Evolutionary conservation across 2,329 filamentous ascomycete species (phyloP).

Genomic region (Fusarium devonianum): DNA sequence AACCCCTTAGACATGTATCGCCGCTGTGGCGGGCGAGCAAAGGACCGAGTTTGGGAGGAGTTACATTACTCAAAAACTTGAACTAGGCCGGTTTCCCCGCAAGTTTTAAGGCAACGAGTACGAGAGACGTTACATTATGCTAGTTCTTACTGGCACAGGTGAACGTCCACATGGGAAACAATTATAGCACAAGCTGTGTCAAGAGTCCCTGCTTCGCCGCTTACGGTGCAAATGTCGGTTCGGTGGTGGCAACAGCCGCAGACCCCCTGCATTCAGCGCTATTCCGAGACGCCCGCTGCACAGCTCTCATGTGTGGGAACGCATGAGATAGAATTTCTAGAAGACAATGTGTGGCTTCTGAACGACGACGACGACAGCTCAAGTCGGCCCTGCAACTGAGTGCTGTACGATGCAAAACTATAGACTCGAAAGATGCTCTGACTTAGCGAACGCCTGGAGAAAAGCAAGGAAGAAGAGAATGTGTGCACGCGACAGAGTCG

Average conservation of each 20-base stretch:
- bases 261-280: not conserved
- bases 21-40: slow-evolving; percentile 16
- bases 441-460: not conserved
- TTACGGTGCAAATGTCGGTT: not conserved
- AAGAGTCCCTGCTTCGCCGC: slow-evolving; percentile 13
- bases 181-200: slow-evolving; percentile 12
- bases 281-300: slow-evolving; percentile 1
- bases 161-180: slow-evolving; percentile 10
- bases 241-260: slow-evolving; percentile 3
- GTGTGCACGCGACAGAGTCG: slow-evolving; percentile 21
- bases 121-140: slow-evolving; percentile 4
- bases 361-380: not conserved
- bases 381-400: not conserved
- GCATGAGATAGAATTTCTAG: not conserved
- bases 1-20: not conserved
- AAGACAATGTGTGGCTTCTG: not conserved
- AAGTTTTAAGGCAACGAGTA: slow-evolving; percentile 2
- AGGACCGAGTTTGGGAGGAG: slow-evolving; percentile 24
- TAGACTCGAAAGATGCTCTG: not conserved
- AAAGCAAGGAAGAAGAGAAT: not conserved
- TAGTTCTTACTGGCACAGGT: slow-evolving; percentile 22
- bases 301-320: not conserved
- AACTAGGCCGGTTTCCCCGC: slow-evolving; percentile 3
- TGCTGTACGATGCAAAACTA: not conserved
- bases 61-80: slow-evolving; percentile 23